These are phyloP conservation scores for Globomyces sp. DNA, from an alignment of 371 early-diverging fungal species.

Conservation along the genomic window DNA sequence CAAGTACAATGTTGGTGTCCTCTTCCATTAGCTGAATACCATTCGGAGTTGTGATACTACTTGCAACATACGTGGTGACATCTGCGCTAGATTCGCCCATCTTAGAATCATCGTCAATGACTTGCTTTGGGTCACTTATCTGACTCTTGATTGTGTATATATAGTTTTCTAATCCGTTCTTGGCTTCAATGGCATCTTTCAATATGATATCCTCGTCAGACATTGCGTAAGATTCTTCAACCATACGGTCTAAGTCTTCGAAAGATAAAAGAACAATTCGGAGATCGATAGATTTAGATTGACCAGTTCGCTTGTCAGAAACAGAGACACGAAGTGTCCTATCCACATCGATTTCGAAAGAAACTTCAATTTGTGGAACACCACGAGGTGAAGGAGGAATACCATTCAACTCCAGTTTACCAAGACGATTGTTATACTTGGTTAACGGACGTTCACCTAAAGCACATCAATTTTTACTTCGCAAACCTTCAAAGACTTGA, in stretches of 20 bases:
- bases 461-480: too few species aligned
- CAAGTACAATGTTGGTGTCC: constrained; percentile 49
- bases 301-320: constrained; percentile 61
- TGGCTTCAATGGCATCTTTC: constrained; percentile 54
- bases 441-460: constrained; percentile 73
- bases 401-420: constrained; percentile 84
- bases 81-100: too few species aligned
- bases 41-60: too few species aligned
- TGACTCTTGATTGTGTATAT: constrained; percentile 77
- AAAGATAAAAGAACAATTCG: constrained; percentile 58
- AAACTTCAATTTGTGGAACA: constrained; percentile 75
- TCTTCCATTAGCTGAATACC: constrained; percentile 59
- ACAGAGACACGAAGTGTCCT: constrained; percentile 68
- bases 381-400: constrained; percentile 89
- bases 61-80: too few species aligned
- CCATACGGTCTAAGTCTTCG: constrained; percentile 58
- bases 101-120: constrained; percentile 5
- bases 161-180: constrained; percentile 72
- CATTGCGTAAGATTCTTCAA: constrained; percentile 60
- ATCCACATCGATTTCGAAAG: constrained; percentile 71
- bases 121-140: constrained; percentile 65
- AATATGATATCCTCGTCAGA: constrained; percentile 51
- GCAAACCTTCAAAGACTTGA: constrained; percentile 93
- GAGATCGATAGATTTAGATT: constrained; percentile 58
- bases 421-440: constrained; percentile 92